Conservation (phyloP, 2,329 filamentous ascomycete genomes). For the Colletotrichum brevisporum region DNA sequence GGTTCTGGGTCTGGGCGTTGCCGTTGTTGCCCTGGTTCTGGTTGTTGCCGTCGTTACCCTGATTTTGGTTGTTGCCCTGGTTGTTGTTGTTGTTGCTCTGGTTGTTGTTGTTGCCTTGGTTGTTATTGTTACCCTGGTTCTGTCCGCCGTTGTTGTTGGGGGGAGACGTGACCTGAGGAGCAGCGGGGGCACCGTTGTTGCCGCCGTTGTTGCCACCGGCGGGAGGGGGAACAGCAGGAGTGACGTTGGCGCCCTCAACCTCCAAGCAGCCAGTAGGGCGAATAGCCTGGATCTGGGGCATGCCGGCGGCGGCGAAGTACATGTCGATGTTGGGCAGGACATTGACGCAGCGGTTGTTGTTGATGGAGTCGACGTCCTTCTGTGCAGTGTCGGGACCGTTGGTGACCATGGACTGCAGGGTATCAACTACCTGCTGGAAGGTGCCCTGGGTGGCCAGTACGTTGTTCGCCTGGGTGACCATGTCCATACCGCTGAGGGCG, state of each 20-base stretch:
- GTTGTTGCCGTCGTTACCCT: background rate
- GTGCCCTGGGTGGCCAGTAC: conserved; percentile 43
- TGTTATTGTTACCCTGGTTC: background rate
- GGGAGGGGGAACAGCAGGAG: conserved; percentile 20
- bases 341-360: conserved; percentile 44
- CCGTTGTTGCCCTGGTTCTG: conserved; percentile 1
- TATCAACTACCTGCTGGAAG: conserved; percentile 43
- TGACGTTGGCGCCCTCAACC: conserved; percentile 33
- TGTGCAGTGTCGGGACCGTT: conserved; percentile 43
- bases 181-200: conserved; percentile 18
- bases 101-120: conserved; percentile 3
- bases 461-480: conserved; percentile 39
- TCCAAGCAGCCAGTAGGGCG: conserved; percentile 43
- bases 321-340: conserved; percentile 45
- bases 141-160: conserved; percentile 7
- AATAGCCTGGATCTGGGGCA: conserved; percentile 31
- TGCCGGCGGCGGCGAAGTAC: conserved; percentile 43
- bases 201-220: background rate
- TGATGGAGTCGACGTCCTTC: conserved; percentile 42
- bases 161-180: conserved; percentile 17
- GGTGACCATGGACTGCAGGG: conserved; percentile 43
- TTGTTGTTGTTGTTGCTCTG: conserved; percentile 6
- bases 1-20: conserved; percentile 1
- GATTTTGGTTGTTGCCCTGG: background rate
- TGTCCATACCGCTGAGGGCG: conserved; percentile 33